A percentile compares a stretch with the other conserved stretches of the same genome.
Conservation (phyloP, 1,139 yeast species). For the Debaryomycetaceae sp. region DNA sequence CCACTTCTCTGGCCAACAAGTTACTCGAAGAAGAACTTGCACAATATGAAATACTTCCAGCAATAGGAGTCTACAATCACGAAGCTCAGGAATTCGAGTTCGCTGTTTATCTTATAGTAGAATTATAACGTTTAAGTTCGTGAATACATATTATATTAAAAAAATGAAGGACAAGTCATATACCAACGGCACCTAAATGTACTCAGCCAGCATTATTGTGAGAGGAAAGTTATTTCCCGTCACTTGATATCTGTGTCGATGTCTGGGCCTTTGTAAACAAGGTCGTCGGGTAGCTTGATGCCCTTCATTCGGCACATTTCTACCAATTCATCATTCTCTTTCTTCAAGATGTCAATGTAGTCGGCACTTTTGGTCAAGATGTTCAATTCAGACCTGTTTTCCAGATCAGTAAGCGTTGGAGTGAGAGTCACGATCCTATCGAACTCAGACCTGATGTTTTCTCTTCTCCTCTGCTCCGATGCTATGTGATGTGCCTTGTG, state of each 20-base stretch:
- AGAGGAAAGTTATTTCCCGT: no score
- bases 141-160: neutral
- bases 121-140: neutral
- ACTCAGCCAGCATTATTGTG: no score
- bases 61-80: constrained; percentile 17
- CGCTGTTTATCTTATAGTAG: constrained; percentile 4
- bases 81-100: constrained; percentile 17
- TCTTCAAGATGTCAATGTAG: constrained; percentile 39
- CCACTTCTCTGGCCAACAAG: constrained; percentile 1
- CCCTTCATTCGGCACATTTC: constrained; percentile 34
- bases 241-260: constrained; percentile 2
- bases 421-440: constrained; percentile 43
- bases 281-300: constrained; percentile 35
- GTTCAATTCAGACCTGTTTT: constrained; percentile 43
- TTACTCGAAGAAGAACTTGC: neutral
- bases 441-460: constrained; percentile 45
- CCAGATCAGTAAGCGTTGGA: constrained; percentile 40
- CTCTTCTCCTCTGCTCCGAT: constrained; percentile 48
- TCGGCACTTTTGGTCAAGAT: constrained; percentile 47
- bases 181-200: no score
- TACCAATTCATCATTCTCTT: constrained; percentile 35
- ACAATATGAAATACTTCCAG: constrained; percentile 24
- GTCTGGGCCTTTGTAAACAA: constrained; percentile 39
- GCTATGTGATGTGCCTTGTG: constrained; percentile 47
- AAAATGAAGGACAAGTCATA: no score